Evolutionary conservation across 371 early-diverging fungal genomes (phyloP), one percentile per base, ranked within the genome.

Genomic region (Encephalitozoon cuniculi): DNA sequence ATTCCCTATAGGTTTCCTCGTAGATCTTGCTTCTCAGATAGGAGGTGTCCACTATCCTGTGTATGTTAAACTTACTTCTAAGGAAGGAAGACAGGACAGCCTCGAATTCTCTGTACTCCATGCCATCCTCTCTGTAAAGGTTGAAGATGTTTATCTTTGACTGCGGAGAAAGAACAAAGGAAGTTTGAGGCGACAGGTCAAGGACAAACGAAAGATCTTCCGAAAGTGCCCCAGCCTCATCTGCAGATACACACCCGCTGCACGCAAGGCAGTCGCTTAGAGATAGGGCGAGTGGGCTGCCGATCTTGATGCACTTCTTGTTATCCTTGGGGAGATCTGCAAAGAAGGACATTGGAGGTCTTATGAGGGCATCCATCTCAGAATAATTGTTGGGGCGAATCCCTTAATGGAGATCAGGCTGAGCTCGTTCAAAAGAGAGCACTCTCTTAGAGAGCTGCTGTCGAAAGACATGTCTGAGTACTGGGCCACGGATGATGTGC

Each of bases 401-500:
- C 75, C 74, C 66, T 26, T 37, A 12, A 86, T 86, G 84, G 81
- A 84, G 34, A 79, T 83, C 23, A 37, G 76, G 15, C 64, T 86
- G 12, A 81, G 81, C 64, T 82, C 83, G 8, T 78, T 34, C 64
- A 86, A 86, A 76, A 43, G 73, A 74, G 81, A 77, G n/a, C 82
- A 86, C 55, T 83, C 83, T 12, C 41, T 83, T 51, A 69, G 80
- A 63, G 82, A 86, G 54, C 73, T 86, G 7, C 32, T 84, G 18
- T 75, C 78, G 12, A 51, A 73, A 23, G 67, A 79, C 46, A 7
- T 53, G 55, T 66, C 71, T 15, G 74, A 81, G 39, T 86, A 72
- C 68, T 86, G 86, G 86, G 70, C 78, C 49, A 82, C 83, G 23
- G 86, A 86, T 43, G 84, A 77, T 23, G 72, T 67, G 54, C 78